Conservation (phyloP, 2,329 filamentous ascomycete species). For the Colletotrichum sp. region DNA sequence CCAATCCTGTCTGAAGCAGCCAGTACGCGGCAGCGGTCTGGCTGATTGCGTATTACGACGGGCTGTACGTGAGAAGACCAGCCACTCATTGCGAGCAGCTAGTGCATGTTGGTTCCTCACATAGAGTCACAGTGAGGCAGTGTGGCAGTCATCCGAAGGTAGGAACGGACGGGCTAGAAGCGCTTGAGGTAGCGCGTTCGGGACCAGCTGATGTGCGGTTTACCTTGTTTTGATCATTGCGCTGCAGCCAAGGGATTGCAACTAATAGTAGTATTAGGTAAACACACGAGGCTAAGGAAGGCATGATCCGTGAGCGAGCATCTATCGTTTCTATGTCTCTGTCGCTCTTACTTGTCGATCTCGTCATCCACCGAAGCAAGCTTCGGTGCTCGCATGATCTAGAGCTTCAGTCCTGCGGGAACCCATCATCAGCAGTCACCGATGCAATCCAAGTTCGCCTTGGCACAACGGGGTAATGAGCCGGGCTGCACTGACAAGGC, state of each 20-base stretch:
- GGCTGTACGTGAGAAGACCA: background rate
- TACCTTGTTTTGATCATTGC: background rate
- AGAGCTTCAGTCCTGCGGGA: background rate
- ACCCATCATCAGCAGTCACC: slow-evolving; percentile 10
- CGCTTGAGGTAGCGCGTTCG: background rate
- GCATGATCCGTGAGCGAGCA: background rate
- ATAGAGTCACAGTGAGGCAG: background rate
- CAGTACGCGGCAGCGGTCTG: background rate
- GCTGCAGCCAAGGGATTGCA: background rate
- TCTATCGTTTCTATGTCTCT: background rate
- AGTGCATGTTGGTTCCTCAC: background rate
- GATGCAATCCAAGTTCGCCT: background rate
- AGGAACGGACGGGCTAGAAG: background rate
- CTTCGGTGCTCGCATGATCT: background rate
- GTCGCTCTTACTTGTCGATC: background rate
- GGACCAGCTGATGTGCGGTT: background rate
- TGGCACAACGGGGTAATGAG: background rate
- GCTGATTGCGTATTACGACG: background rate
- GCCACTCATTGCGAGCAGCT: background rate
- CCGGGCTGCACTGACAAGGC: background rate
- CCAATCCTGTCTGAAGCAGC: background rate
- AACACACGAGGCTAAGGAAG: background rate
- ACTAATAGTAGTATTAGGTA: background rate
- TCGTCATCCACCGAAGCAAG: background rate
- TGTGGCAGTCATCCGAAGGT: background rate